Evolutionary conservation across 2,329 filamentous ascomycete genomes (phyloP).

Genomic region (Dichotomopilus funicola): DNA sequence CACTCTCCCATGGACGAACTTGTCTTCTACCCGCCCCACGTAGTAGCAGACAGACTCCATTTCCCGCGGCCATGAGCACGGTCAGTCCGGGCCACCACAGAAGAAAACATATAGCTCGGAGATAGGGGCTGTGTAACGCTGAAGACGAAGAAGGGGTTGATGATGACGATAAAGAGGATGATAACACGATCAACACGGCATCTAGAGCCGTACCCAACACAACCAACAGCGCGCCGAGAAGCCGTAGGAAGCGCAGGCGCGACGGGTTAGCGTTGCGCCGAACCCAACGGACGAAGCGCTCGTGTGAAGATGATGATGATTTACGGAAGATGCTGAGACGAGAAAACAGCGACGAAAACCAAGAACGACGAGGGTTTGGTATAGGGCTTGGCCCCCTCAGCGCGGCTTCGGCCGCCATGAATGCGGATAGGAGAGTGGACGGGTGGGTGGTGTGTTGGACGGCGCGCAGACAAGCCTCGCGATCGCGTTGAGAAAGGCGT

Average conservation of each 20-base stretch:
- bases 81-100: slow-evolving; percentile 33
- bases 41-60: slow-evolving; percentile 33
- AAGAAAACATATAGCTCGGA: slow-evolving; percentile 27
- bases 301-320: slow-evolving; percentile 24
- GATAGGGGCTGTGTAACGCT: slow-evolving; percentile 19
- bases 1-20: slow-evolving; percentile 35
- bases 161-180: neutral
- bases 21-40: slow-evolving; percentile 29
- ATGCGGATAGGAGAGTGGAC: slow-evolving; percentile 36
- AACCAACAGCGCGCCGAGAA: neutral
- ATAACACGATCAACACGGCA: slow-evolving; percentile 29
- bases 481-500: slow-evolving; percentile 34
- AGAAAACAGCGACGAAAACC: no score
- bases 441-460: slow-evolving; percentile 39
- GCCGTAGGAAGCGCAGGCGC: slow-evolving; percentile 28
- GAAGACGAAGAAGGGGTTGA: neutral
- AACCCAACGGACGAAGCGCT: slow-evolving; percentile 35
- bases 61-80: slow-evolving; percentile 25
- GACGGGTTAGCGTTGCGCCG: slow-evolving; percentile 34
- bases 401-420: slow-evolving; percentile 31
- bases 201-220: slow-evolving; percentile 4
- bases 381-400: slow-evolving; percentile 28
- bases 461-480: slow-evolving; percentile 34
- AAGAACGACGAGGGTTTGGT: no score
- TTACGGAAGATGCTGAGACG: no score